These are phyloP conservation scores for Eimeria maxima DNA, from an alignment of 169 alveolate species.

Conservation along the genomic window DNA sequence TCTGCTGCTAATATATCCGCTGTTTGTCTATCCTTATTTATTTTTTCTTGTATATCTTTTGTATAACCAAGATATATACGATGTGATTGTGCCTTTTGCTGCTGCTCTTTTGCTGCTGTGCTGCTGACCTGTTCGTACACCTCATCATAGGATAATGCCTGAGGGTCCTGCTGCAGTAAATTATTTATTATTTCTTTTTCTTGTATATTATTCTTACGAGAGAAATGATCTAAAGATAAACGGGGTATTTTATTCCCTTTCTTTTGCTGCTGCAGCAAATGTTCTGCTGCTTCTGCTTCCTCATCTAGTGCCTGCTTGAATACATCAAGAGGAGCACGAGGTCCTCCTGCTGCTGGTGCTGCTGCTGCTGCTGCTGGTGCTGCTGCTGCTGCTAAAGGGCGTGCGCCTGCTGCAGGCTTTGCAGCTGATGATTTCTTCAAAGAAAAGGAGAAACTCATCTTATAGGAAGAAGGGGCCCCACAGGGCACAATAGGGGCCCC, in stretches of 20 bases:
- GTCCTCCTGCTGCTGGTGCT: constrained; percentile 55
- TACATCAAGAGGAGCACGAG: constrained; percentile 3
- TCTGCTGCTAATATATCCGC: constrained; percentile 47
- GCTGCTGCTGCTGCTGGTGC: constrained; percentile 14
- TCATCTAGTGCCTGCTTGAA: constrained; percentile 31
- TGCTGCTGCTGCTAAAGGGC: background rate
- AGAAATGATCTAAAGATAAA: background rate
- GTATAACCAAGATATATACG: constrained; percentile 28
- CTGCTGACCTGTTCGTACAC: constrained; percentile 65
- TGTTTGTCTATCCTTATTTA: background rate
- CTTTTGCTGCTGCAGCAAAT: constrained; percentile 11
- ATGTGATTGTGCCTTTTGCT: background rate
- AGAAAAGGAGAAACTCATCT: constrained; percentile 18
- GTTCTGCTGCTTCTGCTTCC: background rate
- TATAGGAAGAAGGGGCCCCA: background rate
- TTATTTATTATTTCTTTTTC: background rate
- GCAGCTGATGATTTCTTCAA: constrained; percentile 31
- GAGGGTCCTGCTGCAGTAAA: constrained; percentile 65
- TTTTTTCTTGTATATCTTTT: constrained; percentile 26
- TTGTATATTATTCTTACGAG: background rate
- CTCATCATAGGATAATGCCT: constrained; percentile 67
- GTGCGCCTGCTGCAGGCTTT: background rate
- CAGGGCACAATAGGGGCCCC: constrained; percentile 54
- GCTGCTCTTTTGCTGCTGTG: constrained; percentile 40
- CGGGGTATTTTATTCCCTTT: background rate